Base-by-base conservation (phyloP, 306 rosid species). In the Styphnolobium japonicum region DNA sequence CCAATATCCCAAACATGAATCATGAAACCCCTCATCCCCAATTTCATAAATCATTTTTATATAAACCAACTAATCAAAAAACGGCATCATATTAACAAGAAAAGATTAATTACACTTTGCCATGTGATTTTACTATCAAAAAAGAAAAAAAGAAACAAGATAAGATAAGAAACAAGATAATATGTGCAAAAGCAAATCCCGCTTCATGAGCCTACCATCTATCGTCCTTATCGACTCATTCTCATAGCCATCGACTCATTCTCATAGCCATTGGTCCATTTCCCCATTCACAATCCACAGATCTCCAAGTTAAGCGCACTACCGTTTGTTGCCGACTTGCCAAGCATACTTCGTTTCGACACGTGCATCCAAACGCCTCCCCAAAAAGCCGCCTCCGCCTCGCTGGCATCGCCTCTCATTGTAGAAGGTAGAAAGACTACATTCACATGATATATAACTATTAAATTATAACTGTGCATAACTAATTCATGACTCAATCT, bases 91-190 rank as follows among this genome's bases (percentile, higher is more conserved):
- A 84, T 75, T 52, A 64, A 71, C 74, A 52, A 63, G 0, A 11
- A 39, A 60, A 10, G 34, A 33, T 33, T 78, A 82, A 87, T 77
- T 80, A 87, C 90, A 84, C 42, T 69, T 83, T 67, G 83, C 63
- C 86, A 80, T 71, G 81, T 80, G 76, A 68, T 25, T 73, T 42
- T 65, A 71, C 70, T 37, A 15, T 52, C 21, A 2, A 21, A 58
- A 77, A 6, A 2, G 10, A 0, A 10, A 25, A 15, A n/a, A 2
- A 10, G 22, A 43, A 21, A 5, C 4, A 19, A 14, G 15, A 21
- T 21, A 43, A 21, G 5, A 43, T 19, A 48, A 58, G 51, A 18
- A 73, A 37, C 46, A 10, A 7, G 60, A 67, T 21, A 29, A 60
- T 77, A 68, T 18, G 74, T 80, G 90, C 90, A 85, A 40, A 72